These are phyloP conservation scores for Sanghuangporus sanghuang DNA, from an alignment of 1,284 basidiomycete genomes.

Conservation along the genomic window DNA sequence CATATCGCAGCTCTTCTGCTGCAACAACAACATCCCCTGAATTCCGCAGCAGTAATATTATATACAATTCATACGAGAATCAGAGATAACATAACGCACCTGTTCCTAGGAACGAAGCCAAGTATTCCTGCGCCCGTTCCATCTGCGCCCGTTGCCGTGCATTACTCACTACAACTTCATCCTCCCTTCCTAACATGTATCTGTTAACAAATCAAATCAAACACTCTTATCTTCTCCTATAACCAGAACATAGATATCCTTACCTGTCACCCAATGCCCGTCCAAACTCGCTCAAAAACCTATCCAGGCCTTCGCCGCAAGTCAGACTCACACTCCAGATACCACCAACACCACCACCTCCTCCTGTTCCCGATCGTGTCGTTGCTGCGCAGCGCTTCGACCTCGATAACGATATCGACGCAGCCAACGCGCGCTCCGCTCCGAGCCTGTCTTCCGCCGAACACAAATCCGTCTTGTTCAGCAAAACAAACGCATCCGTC, in stretches of 20 bases:
- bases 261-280: constrained; percentile 50
- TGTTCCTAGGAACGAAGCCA: constrained; percentile 61
- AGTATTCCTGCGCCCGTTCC: constrained; percentile 54
- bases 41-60: too few species aligned
- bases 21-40: constrained; percentile 65
- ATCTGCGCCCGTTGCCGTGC: constrained; percentile 75
- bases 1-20: constrained; percentile 83
- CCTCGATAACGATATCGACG: background rate
- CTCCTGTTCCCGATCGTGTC: background rate
- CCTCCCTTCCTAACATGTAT: constrained; percentile 30
- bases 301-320: constrained; percentile 49
- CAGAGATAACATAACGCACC: too few species aligned
- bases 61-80: too few species aligned
- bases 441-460: background rate
- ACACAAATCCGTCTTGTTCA: constrained; percentile 72
- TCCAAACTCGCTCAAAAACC: constrained; percentile 57
- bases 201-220: constrained; percentile 24
- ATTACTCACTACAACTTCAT: constrained; percentile 58
- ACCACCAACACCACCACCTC: too few species aligned
- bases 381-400: background rate
- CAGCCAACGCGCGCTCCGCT: constrained; percentile 10
- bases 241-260: constrained; percentile 17
- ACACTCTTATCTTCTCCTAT: background rate
- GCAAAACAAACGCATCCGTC: constrained; percentile 59
- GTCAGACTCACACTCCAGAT: constrained; percentile 61